A percentile compares a stretch with the other conserved stretches of the same genome.
Conservation (phyloP, 768 basidiomycete genomes). For the Suillus luteus region DNA sequence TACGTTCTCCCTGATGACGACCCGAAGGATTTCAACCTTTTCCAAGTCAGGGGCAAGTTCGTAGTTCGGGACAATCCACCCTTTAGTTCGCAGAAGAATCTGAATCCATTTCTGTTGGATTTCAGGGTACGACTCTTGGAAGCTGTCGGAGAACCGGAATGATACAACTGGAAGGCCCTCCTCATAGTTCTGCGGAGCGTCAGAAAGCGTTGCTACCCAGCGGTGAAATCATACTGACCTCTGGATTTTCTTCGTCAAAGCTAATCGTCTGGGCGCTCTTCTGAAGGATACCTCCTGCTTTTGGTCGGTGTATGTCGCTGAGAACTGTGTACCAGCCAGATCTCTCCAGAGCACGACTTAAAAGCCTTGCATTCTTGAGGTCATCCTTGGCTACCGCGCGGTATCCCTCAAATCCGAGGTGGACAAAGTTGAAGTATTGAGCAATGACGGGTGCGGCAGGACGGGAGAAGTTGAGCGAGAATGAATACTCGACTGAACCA, state of each 20-base stretch:
- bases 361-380: conserved; percentile 62
- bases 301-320: conserved; percentile 55
- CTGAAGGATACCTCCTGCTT: conserved; percentile 20
- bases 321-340: conserved; percentile 54
- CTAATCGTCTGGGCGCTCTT: conserved; percentile 32
- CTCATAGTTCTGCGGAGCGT: conserved; percentile 39
- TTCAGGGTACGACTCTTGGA: conserved; percentile 52
- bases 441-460: conserved; percentile 62
- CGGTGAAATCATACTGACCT: conserved; percentile 40
- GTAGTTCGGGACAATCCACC: conserved; percentile 65
- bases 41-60: conserved; percentile 55
- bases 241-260: conserved; percentile 54
- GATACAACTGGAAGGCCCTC: conserved; percentile 56
- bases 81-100: conserved; percentile 45
- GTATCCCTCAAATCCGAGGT: conserved; percentile 60
- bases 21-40: conserved; percentile 58
- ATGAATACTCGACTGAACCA: conserved; percentile 71
- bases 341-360: conserved; percentile 62
- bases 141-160: conserved; percentile 56
- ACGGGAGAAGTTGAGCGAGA: conserved; percentile 63
- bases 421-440: conserved; percentile 65
- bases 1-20: conserved; percentile 59
- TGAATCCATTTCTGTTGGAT: conserved; percentile 63
- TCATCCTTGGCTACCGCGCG: conserved; percentile 48
- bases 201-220: conserved; percentile 36